Evolutionary conservation across 2,329 filamentous ascomycete species (phyloP), one percentile per base, ranked within the genome.

Genomic region (Paracoccidioides brasiliensis): DNA sequence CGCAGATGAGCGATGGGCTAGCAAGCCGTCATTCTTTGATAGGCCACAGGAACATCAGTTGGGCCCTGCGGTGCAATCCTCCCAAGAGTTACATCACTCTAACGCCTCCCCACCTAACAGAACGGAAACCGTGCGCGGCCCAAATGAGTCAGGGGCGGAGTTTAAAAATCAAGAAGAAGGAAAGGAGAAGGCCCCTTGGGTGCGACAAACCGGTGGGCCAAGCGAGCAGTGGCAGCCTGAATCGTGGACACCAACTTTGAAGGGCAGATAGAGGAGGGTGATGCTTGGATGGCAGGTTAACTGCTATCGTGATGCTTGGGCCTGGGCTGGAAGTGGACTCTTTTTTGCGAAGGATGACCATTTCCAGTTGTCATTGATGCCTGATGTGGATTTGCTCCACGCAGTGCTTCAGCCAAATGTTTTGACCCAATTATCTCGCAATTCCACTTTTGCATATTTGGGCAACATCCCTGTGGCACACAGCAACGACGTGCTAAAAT

Each of bases 141-240:
- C 62, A 12, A 65, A 67, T 45, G 66, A 60, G 15, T 62, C 63
- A 42, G 61, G 60, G 32, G 63, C 67, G 8, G 69, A 72, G 53
- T 64, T 66, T 9, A 59, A 63, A 8, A 64, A 66, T 8, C 53
- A 53, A 58, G 49, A 55, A 58, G 49, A 55, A 57, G 41, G 53
- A 53, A 52, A 56, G 57, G 45, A 57, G 22, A 54, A 52, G 44
- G 57, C 84, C 64, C 82, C 83, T 2, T 86, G 83, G 82, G 78
- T 78, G 35, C 76, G 74, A 59, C 74, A 76, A 0, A 73, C 68
- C n/a, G 72, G 72, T n/a, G 76, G 75, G 0, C 80, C 82, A 0
- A 76, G 82, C 54, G 82, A 86, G 65, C 74, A 70, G n/a, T 87
- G 83, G 82, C 81, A 86, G 67, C 85, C 85, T 0, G 66, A 79